These are phyloP conservation scores for Glutinoglossum americanum DNA, from an alignment of 495 filamentous ascomycete species.

Conservation along the genomic window DNA sequence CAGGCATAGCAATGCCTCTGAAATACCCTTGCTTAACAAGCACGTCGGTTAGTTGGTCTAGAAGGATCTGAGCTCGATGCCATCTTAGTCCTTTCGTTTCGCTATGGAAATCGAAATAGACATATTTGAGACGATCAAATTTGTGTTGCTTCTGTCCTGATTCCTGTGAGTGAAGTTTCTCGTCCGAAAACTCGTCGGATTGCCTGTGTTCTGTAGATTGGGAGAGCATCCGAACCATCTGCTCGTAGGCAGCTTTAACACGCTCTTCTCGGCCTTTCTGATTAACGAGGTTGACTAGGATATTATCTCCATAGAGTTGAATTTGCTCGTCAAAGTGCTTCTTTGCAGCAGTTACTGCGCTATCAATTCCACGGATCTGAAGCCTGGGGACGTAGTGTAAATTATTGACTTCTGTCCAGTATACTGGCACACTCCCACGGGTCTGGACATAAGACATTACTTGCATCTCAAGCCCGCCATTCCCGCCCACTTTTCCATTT, in stretches of 20 bases:
- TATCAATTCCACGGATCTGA: slow-evolving; percentile 65
- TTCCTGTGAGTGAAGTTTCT: slow-evolving; percentile 66
- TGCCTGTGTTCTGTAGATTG: slow-evolving; percentile 41
- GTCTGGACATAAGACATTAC: slow-evolving; percentile 89
- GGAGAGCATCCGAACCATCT: slow-evolving; percentile 53
- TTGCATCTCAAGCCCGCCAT: slow-evolving; percentile 50
- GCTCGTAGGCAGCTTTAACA: slow-evolving; percentile 82
- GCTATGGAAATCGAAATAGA: slow-evolving; percentile 97
- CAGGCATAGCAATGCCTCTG: slow-evolving; percentile 70
- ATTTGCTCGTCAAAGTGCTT: slow-evolving; percentile 88
- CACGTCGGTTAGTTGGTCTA: slow-evolving; percentile 55
- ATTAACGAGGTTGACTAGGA: slow-evolving; percentile 89
- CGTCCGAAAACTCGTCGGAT: slow-evolving; percentile 32
- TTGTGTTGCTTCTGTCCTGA: slow-evolving; percentile 33
- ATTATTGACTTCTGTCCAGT: slow-evolving; percentile 86
- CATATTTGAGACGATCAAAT: slow-evolving; percentile 71
- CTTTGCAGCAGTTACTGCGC: slow-evolving; percentile 55
- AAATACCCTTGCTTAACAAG: slow-evolving; percentile 70
- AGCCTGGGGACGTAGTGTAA: slow-evolving; percentile 76
- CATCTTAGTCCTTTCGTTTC: slow-evolving; percentile 87
- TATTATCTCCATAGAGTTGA: slow-evolving; percentile 80
- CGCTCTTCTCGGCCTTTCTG: slow-evolving; percentile 72
- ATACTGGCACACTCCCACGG: slow-evolving; percentile 79
- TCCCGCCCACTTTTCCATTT: slow-evolving; percentile 38
- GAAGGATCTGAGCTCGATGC: slow-evolving; percentile 72